Base-by-base conservation (phyloP, 257 asterid species). In the Agastache rugosa region DNA sequence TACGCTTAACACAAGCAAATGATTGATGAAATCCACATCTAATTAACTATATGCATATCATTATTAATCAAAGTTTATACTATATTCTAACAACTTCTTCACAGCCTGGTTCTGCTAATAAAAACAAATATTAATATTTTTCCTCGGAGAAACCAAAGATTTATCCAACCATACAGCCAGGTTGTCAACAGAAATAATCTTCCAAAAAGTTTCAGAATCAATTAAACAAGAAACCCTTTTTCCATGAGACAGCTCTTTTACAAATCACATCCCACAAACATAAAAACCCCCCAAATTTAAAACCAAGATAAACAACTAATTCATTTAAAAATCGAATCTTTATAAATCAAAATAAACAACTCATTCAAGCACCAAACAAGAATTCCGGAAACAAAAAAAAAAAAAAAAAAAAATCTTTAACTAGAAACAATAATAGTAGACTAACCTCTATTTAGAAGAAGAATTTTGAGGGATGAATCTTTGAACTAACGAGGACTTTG, bases 261-360 rank as follows among this genome's bases (percentile, higher is more conserved):
- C 59, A 63, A 76, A 72, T 53, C 81, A 77, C 63, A 70, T 63
- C 79, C 82, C 86, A 78, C 72, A 53, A 31, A 74, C 78, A 60
- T 44, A 78, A 82, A 77, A 75, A 77, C 37, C 11, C 11, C 68
- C 70, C 78, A 75, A 9, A 66, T 78, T 69, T 56, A 37, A 74
- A 62, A 60, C 56, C 3, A 25, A 25, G 29, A 25, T 25, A 25
- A 73, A 19, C 60, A 19, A 62, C 63, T 42, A 16, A n/a, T 50
- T 25, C 74, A 34, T 39, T n/a, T 10, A 54, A 56, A 41, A 44
- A 41, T 42, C 39, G 55, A 42, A 65, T 65, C 55, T 65, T 41
- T 63, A 35, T n/a, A n/a, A n/a, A 41, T 39, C 37, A 64, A 42
- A 20, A 19, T 0, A 37, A 63, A 63, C 69, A 67, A 8, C 48